Evolutionary conservation across 345 rosid genomes (phyloP), one percentile per base, ranked within the genome.

Genomic region (Citrus australasica): DNA sequence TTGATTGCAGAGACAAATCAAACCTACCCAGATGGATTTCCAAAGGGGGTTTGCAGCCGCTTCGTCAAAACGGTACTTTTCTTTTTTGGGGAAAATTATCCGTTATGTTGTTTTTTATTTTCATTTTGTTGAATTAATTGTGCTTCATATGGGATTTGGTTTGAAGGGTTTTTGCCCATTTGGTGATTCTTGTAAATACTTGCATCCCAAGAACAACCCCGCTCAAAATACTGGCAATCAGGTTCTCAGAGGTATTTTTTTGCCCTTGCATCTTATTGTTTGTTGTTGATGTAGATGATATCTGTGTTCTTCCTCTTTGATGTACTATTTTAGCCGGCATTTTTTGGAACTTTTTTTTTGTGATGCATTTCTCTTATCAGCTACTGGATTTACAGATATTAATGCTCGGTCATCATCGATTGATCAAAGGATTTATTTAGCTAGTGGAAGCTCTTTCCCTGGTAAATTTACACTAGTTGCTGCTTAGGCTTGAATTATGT

Each of bases 121-220:
- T 35, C 19, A 37, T 55, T 71, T 21, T 30, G 33, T 63, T 63
- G 37, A 60, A 58, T 73, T 25, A 27, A 17, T 38, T 60, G 55
- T 58, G 67, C 6, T 59, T 60, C 4, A 24, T 48, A n/a, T 32
- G 60, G 42, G 46, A n/a, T 38, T 63, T 72, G 9, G 71, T 22
- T 77, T 83, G 70, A 79, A 95, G 97, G 95, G 94, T 0, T 94
- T 88, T 82, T 96, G 98, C 79, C 95, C 88, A 22, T 91, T 73
- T 27, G 98, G 94, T 58, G 92, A 92, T 82, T 90, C 98, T 73
- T 96, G 98, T 71, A 92, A 86, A 79, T 96, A 89, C 79, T 79
- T 87, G 58, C 98, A 96, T 82, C 85, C 94, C 30, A 80, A 67
- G 55, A 80, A 40, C 73, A 69, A 5, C 83, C 71, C 59, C 63